Evolutionary conservation across 1,139 yeast species (phyloP).

Genomic region (Candida sanyaensis): DNA sequence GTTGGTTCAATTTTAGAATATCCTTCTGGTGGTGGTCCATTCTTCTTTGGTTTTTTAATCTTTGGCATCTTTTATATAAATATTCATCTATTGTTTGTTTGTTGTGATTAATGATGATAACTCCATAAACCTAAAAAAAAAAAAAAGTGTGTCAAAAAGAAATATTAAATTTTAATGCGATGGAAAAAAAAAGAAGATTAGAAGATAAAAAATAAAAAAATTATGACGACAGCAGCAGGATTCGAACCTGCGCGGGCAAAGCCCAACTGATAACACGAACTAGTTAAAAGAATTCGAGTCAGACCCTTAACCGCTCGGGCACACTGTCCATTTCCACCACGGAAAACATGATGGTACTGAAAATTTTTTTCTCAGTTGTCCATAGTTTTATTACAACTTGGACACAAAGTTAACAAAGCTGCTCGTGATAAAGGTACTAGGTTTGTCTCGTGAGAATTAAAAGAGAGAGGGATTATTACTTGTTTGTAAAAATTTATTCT

Average conservation of each 20-base stretch:
- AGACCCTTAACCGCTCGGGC: constrained; percentile 83
- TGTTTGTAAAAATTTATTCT: too few species aligned
- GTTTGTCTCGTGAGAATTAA: too few species aligned
- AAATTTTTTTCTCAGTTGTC: background rate
- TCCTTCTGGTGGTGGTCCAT: constrained; percentile 71
- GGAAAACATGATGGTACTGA: background rate
- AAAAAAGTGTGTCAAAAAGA: background rate
- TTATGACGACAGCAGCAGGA: constrained; percentile 53
- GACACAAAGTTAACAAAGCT: background rate
- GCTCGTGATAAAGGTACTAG: background rate
- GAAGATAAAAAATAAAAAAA: too few species aligned
- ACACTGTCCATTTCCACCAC: constrained; percentile 46
- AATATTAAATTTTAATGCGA: background rate
- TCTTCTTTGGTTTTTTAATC: constrained; percentile 39
- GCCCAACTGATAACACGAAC: constrained; percentile 55
- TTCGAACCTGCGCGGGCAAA: constrained; percentile 63
- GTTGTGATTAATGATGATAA: background rate
- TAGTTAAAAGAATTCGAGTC: constrained; percentile 58
- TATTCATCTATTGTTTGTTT: too few species aligned
- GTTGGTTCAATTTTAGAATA: constrained; percentile 72
- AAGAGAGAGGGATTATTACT: too few species aligned
- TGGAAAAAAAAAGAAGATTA: background rate
- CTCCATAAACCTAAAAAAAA: background rate
- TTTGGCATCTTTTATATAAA: constrained; percentile 40
- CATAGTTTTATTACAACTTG: background rate